Evolutionary conservation across 495 filamentous ascomycete species (phyloP).

Genomic region (Aspergillus haitiensis): DNA sequence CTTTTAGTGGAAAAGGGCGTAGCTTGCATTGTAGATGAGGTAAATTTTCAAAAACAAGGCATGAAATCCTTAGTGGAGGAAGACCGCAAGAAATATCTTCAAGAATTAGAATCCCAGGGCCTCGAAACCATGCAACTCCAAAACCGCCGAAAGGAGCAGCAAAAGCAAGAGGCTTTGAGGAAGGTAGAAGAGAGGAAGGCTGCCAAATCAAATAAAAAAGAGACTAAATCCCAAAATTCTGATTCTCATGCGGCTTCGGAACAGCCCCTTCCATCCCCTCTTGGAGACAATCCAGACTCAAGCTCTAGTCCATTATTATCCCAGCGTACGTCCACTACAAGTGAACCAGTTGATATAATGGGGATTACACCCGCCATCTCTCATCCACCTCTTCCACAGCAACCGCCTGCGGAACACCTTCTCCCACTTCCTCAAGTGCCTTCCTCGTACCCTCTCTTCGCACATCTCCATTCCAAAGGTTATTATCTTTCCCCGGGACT

Average conservation of each 20-base stretch:
- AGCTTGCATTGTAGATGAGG: slow-evolving; percentile 79
- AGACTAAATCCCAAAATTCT: slow-evolving; percentile 25
- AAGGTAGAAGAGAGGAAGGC: slow-evolving; percentile 43
- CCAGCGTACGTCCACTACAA: slow-evolving; percentile 16
- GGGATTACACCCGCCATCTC: slow-evolving; percentile 63
- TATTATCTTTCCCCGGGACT: slow-evolving; percentile 91
- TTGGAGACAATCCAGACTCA: slow-evolving; percentile 31
- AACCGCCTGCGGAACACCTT: slow-evolving; percentile 31
- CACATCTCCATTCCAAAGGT: slow-evolving; percentile 70
- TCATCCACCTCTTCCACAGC: slow-evolving; percentile 47
- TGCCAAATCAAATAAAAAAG: slow-evolving; percentile 35
- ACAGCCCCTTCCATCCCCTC: slow-evolving; percentile 43
- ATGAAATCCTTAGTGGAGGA: slow-evolving; percentile 58
- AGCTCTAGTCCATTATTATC: slow-evolving; percentile 29
- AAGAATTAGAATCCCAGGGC: slow-evolving; percentile 48
- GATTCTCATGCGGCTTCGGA: slow-evolving; percentile 27
- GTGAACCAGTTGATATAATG: slow-evolving; percentile 29
- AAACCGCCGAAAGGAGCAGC: slow-evolving; percentile 39
- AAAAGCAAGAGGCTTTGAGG: slow-evolving; percentile 43
- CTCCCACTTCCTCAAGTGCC: slow-evolving; percentile 48
- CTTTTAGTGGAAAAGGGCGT: slow-evolving; percentile 77
- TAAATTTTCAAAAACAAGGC: slow-evolving; percentile 59
- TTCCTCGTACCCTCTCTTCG: slow-evolving; percentile 51
- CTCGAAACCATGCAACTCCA: slow-evolving; percentile 43
- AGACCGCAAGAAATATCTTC: slow-evolving; percentile 51